Evolutionary conservation across 106 monocot species (phyloP).

Genomic region (Dioscorea zingiberensis): DNA sequence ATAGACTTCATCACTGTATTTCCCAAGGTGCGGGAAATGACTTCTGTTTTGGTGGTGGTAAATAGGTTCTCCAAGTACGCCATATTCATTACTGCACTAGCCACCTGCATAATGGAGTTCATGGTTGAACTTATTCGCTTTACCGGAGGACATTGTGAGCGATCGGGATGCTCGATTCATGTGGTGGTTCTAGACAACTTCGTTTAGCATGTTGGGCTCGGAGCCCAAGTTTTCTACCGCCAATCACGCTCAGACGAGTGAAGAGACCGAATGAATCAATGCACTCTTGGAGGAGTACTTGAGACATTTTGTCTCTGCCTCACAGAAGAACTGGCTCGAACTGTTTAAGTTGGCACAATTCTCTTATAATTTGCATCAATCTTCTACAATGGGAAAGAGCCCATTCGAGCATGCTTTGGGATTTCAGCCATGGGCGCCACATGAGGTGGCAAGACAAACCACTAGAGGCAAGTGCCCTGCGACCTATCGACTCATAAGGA

Average conservation of each 20-base stretch:
- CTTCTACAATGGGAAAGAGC: neutral
- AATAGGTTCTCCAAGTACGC: neutral
- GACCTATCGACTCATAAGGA: no score
- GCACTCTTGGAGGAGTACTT: constrained; percentile 6
- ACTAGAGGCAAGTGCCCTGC: no score
- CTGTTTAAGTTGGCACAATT: neutral
- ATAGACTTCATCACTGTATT: neutral
- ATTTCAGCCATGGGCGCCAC: neutral
- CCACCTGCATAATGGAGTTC: neutral
- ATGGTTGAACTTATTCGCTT: neutral
- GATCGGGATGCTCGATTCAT: neutral
- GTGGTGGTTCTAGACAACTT: neutral
- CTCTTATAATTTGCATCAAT: neutral
- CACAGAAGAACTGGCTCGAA: neutral
- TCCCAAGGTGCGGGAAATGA: neutral
- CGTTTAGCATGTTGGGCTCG: neutral
- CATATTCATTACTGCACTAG: neutral
- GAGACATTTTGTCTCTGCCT: neutral
- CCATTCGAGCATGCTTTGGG: neutral
- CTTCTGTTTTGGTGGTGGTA: neutral
- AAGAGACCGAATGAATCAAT: neutral
- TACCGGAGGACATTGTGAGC: no score
- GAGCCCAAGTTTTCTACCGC: neutral
- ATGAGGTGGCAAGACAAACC: no score
- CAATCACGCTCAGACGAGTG: constrained; percentile 1